Conservation (phyloP, 352 stramenopile species). For the Blastocystis sp. region DNA sequence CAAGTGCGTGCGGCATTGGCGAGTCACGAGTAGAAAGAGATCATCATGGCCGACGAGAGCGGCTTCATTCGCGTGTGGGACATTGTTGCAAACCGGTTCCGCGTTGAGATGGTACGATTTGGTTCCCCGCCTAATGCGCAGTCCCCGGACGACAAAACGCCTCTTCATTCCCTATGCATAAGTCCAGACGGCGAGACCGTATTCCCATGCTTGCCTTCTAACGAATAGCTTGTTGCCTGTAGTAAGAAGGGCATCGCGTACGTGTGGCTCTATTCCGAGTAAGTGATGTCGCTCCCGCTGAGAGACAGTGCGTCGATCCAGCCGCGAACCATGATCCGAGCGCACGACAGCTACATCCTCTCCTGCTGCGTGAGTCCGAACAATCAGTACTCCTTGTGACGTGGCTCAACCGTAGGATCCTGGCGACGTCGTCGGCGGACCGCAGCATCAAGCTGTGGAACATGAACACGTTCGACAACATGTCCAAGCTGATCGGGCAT, state of each 20-base stretch:
- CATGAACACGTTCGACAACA: constrained; percentile 28
- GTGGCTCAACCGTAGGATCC: constrained; percentile 28
- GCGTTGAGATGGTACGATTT: constrained; percentile 45
- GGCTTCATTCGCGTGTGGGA: constrained; percentile 56
- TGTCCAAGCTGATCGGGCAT: constrained; percentile 51
- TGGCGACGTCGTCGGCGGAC: constrained; percentile 63
- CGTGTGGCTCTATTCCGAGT: constrained; percentile 68
- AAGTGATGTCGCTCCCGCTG: neutral
- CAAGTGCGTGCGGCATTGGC: neutral
- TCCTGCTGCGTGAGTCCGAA: constrained; percentile 6
- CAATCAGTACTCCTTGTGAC: constrained; percentile 8
- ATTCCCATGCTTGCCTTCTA: neutral
- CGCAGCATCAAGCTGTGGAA: constrained; percentile 71
- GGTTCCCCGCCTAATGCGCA: neutral
- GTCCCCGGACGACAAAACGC: constrained; percentile 58
- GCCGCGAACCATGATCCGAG: constrained; percentile 32
- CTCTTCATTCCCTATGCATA: constrained; percentile 48
- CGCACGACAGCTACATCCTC: constrained; percentile 55
- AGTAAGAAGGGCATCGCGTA: constrained; percentile 66
- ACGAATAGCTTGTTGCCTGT: constrained; percentile 63
- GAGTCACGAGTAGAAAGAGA: constrained; percentile 37
- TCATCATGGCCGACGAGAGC: constrained; percentile 55
- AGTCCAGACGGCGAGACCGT: constrained; percentile 64
- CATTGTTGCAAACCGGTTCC: constrained; percentile 50
- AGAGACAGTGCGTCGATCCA: constrained; percentile 8